Percentiles rank a stretch among this genome's conserved stretches.
Evolutionary conservation across 371 early-diverging fungal genomes (phyloP).

Genomic region (Mortierella sp.): DNA sequence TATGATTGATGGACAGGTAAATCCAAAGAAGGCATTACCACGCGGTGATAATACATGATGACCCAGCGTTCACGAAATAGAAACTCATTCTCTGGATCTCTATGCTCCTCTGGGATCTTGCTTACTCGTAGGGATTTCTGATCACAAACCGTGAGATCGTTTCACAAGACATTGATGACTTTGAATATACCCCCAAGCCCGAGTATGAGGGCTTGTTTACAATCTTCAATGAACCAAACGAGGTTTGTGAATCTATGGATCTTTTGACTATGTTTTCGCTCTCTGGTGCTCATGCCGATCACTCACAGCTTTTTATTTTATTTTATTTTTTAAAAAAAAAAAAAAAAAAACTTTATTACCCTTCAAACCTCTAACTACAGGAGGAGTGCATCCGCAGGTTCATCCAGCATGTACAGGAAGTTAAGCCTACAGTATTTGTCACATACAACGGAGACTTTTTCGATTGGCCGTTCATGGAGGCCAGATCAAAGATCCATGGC

Average conservation of each 20-base stretch:
- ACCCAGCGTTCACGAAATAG: background rate
- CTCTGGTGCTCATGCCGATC: background rate
- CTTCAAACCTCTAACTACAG: too few species aligned
- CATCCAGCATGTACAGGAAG: slow-evolving; percentile 90
- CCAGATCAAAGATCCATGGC: slow-evolving; percentile 83
- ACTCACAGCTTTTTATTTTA: background rate
- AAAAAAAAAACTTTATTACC: too few species aligned
- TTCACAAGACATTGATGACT: slow-evolving; percentile 96
- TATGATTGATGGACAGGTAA: slow-evolving; percentile 96
- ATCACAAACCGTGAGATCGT: slow-evolving; percentile 99
- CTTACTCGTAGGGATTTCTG: slow-evolving; percentile 82
- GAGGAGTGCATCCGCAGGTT: slow-evolving; percentile 85
- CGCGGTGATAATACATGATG: background rate
- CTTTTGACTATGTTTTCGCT: slow-evolving; percentile 2
- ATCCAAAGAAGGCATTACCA: background rate
- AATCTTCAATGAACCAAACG: slow-evolving; percentile 96
- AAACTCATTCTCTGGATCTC: background rate
- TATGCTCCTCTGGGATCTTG: background rate
- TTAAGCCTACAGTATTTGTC: slow-evolving; percentile 93
- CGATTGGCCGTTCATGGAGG: slow-evolving; percentile 99
- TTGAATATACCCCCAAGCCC: slow-evolving; percentile 98
- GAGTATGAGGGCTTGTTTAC: slow-evolving; percentile 97
- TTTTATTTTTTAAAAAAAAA: background rate
- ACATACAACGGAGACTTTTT: slow-evolving; percentile 99
- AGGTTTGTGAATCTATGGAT: slow-evolving; percentile 58